phyloP scores from a whole-genome alignment of 257 asterid genomes.

The Oldenlandia corymbosa region DNA sequence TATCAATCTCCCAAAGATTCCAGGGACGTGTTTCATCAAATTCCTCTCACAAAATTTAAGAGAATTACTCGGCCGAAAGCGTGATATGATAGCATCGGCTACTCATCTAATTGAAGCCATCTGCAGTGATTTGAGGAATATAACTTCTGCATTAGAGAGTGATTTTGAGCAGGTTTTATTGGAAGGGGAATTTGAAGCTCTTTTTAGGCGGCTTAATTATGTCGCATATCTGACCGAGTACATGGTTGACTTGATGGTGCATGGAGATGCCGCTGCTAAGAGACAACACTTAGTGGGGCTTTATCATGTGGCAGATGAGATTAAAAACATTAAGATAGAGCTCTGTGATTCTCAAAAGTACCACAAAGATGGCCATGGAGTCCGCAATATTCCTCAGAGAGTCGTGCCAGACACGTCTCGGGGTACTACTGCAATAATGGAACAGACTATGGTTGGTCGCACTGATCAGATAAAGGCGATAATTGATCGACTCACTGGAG shows the following conservation, averaged over 20 bases:
- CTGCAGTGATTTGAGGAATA: not conserved
- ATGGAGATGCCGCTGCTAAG: not conserved
- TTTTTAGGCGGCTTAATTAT: not conserved
- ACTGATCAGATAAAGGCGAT: too few species aligned
- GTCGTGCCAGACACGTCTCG: not conserved
- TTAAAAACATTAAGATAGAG: not conserved
- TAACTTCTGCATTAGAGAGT: not conserved
- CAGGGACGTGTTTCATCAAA: not conserved
- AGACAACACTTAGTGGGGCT: not conserved
- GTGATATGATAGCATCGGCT: too few species aligned
- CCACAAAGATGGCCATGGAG: not conserved
- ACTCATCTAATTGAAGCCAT: not conserved
- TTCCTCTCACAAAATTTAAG: slow-evolving; percentile 2
- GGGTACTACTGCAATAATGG: not conserved
- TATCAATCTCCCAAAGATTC: not conserved
- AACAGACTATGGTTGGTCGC: not conserved
- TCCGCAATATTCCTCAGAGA: not conserved
- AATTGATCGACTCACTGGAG: not conserved
- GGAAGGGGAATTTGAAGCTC: not conserved
- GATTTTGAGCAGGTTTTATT: not conserved
- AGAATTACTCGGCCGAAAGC: too few species aligned
- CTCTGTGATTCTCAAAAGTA: not conserved
- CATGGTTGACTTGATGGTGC: not conserved
- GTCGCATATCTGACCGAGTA: not conserved
- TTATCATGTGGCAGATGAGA: not conserved